Base-by-base conservation (phyloP, 805 yeast genomes). In the Yarrowia phangngaensis region DNA sequence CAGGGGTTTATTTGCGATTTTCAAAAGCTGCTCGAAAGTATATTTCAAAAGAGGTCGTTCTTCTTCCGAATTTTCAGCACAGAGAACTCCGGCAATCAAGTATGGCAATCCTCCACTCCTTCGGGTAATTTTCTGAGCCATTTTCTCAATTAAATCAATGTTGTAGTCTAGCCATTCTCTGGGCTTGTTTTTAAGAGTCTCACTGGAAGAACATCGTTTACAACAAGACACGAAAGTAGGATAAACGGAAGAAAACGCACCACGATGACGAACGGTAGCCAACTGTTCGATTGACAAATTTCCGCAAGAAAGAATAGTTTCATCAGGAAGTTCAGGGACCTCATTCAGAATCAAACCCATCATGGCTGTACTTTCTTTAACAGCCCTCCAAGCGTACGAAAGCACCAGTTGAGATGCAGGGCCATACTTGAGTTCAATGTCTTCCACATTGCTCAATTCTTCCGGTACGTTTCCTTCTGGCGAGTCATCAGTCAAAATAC, bases 101-200 rank as follows among this genome's bases (percentile, higher is more conserved):
- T 70, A 82, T 1, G 97, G 97, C 13, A 92, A 65, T 0, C 97
- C 97, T 2, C 95, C 97, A 1, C 97, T 88, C 55, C 97, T 71
- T 61, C 97, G 74, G 0, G 95, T 84, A 45, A 89, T 82, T 35
- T 76, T 74, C 57, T 86, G 89, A 0, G 82, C 70, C 56, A 74
- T 77, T 0, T 69, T 69, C 52, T 73, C 72, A 19, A 85, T 66
- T 35, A 78, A 60, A 4, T 61, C 58, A 12, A 88, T 56, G 55
- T 77, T 82, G n/a, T 68, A 63, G 12, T 69, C 59, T 3, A 88
- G 63, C 95, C 95, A 86, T 11, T 55, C 50, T 8, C 60, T 58
- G 4, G 89, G 79, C 30, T 66, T 68, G 0, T 55, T 56, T 12
- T 70, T 62, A 5, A 71, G 55, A 12, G 58, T 53, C n/a, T 60